These are phyloP conservation scores for Epipyxis sp. DNA, from an alignment of 108 stramenopile genomes.

Conservation along the genomic window DNA sequence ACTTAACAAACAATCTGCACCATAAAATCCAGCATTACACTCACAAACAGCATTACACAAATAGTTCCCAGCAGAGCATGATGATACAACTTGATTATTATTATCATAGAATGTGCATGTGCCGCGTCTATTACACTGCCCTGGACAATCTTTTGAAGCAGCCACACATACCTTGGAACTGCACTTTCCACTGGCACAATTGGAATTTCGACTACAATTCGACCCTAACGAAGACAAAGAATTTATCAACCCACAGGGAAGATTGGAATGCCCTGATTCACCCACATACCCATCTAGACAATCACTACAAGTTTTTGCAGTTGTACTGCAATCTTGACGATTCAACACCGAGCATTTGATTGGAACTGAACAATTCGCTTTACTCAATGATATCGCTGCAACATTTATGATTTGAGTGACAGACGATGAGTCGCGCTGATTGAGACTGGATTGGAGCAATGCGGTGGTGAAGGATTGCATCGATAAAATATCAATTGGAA, in stretches of 20 bases:
- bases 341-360: not conserved
- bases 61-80: not conserved
- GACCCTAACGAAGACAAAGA: not conserved
- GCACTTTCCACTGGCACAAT: not conserved
- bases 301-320: not conserved
- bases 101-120: not conserved
- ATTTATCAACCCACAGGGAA: no score
- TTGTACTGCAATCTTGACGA: not conserved
- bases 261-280: not conserved
- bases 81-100: not conserved
- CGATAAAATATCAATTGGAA: not conserved
- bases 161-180: not conserved
- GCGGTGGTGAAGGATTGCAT: not conserved
- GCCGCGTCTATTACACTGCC: not conserved
- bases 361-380: not conserved
- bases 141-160: not conserved
- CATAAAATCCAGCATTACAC: not conserved
- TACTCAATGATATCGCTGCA: not conserved
- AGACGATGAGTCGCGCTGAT: not conserved
- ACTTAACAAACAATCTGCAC: not conserved
- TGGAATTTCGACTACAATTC: not conserved
- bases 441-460: not conserved
- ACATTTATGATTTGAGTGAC: conserved; percentile 4
- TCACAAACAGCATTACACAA: not conserved
- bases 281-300: not conserved